These are phyloP conservation scores for Sanghuangporus weigelae DNA, from an alignment of 1,284 basidiomycete species.

Conservation along the genomic window DNA sequence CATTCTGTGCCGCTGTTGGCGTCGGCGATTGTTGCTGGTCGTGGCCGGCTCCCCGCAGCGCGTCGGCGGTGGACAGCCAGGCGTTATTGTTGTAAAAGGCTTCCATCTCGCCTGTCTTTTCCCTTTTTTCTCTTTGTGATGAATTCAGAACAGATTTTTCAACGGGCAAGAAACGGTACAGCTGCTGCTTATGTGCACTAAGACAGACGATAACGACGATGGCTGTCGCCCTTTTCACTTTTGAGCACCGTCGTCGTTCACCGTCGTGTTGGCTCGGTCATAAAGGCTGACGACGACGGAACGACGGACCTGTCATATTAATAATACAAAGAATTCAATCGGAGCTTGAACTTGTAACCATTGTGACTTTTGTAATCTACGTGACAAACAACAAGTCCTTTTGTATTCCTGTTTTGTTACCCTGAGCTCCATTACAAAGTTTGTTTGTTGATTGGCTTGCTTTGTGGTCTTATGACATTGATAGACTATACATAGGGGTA, in stretches of 20 bases:
- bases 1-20: constrained; percentile 21
- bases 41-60: constrained; percentile 27
- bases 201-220: constrained; percentile 27
- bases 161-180: not conserved
- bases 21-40: constrained; percentile 43
- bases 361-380: not conserved
- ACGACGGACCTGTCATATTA: not conserved
- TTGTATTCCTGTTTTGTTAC: not conserved
- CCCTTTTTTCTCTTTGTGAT: not conserved
- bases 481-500: not conserved
- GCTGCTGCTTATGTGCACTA: constrained; percentile 2
- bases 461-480: not conserved
- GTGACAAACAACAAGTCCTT: not conserved
- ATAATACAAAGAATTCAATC: not conserved
- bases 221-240: constrained; percentile 32
- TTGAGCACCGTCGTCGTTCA: constrained; percentile 1
- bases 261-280: not conserved
- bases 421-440: not conserved
- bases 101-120: constrained; percentile 4
- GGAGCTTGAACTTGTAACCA: not conserved
- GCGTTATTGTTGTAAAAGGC: not conserved
- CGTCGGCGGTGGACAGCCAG: not conserved
- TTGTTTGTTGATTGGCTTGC: not conserved
- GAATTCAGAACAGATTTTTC: not conserved
- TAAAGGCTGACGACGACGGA: not conserved